Percentiles rank a stretch among this genome's conserved stretches.
phyloP scores from a whole-genome alignment of 1,284 basidiomycete species.

The Trichosporon sp. region DNA sequence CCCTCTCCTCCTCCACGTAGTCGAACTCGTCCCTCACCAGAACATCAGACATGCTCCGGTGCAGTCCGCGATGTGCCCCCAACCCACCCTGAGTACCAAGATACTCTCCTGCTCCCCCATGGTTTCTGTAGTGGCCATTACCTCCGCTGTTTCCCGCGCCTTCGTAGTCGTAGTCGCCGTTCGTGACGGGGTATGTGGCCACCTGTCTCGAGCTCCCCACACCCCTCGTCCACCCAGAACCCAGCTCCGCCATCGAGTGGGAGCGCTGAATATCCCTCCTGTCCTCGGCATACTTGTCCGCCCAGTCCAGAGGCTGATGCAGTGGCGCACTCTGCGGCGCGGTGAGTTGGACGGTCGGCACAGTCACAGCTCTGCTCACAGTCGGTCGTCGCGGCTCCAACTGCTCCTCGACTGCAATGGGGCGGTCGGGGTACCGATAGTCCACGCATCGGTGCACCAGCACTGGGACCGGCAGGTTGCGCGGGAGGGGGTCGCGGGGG shows the following conservation, averaged over 20 bases:
- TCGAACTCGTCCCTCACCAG: not conserved
- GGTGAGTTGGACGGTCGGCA: too few species aligned
- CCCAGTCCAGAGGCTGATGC: not conserved
- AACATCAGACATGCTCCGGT: too few species aligned
- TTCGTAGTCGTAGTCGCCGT: too few species aligned
- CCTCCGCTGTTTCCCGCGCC: too few species aligned
- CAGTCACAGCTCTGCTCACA: not conserved
- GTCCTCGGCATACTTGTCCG: not conserved
- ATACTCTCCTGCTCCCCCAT: too few species aligned
- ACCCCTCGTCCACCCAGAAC: not conserved
- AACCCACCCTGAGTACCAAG: too few species aligned
- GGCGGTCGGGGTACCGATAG: not conserved
- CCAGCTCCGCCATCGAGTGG: not conserved
- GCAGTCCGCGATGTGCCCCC: too few species aligned
- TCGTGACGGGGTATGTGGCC: too few species aligned
- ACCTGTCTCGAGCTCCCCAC: too few species aligned
- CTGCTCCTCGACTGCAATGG: not conserved
- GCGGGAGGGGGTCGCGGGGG: not conserved
- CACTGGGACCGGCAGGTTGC: not conserved
- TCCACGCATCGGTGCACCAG: not conserved
- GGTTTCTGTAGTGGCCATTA: too few species aligned
- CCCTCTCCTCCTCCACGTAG: not conserved
- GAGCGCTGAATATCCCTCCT: not conserved
- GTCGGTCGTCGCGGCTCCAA: not conserved
- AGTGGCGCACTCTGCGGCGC: too few species aligned